A percentile compares a stretch with the other conserved stretches of the same genome.
Evolutionary conservation across 169 alveolate genomes (phyloP).

Genomic region (Theileria orientalis): DNA sequence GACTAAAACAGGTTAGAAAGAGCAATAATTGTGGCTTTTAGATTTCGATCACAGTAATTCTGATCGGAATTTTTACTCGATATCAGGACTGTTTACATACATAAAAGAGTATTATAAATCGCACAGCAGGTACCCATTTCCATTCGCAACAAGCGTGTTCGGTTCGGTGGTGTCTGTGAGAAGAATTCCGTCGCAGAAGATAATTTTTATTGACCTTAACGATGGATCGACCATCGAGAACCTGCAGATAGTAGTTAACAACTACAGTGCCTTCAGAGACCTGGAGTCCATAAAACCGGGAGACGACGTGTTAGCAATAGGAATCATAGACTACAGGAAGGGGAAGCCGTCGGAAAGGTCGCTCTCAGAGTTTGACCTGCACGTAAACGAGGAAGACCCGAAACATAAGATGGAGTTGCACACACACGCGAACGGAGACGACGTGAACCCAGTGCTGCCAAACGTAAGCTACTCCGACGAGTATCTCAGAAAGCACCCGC

Average conservation of each 20-base stretch:
- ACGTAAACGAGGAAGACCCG: constrained; percentile 57
- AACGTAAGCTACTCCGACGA: constrained; percentile 67
- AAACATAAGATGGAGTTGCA: constrained; percentile 35
- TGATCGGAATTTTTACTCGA: not conserved
- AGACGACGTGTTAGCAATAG: constrained; percentile 79
- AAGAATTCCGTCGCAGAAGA: constrained; percentile 77
- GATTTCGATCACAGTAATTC: too few species aligned
- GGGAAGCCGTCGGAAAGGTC: constrained; percentile 70
- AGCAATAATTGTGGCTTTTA: too few species aligned
- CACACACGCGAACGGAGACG: constrained; percentile 40
- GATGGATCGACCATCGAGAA: constrained; percentile 85
- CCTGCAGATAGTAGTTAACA: constrained; percentile 79
- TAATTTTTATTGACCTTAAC: constrained; percentile 81
- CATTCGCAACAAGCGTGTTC: constrained; percentile 13
- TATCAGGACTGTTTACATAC: not conserved
- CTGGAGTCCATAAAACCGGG: constrained; percentile 76
- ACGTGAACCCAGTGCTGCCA: constrained; percentile 68
- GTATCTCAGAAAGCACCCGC: constrained; percentile 68
- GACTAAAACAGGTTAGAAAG: too few species aligned
- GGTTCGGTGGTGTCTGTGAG: constrained; percentile 72
- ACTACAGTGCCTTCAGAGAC: constrained; percentile 60
- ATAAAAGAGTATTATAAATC: not conserved
- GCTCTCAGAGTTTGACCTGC: constrained; percentile 51
- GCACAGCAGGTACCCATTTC: not conserved
- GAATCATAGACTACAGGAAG: constrained; percentile 76